Percentiles rank a stretch among this genome's conserved stretches.
These are phyloP conservation scores for Saturnispora serradocipensis DNA, from an alignment of 805 yeast genomes.

Conservation along the genomic window DNA sequence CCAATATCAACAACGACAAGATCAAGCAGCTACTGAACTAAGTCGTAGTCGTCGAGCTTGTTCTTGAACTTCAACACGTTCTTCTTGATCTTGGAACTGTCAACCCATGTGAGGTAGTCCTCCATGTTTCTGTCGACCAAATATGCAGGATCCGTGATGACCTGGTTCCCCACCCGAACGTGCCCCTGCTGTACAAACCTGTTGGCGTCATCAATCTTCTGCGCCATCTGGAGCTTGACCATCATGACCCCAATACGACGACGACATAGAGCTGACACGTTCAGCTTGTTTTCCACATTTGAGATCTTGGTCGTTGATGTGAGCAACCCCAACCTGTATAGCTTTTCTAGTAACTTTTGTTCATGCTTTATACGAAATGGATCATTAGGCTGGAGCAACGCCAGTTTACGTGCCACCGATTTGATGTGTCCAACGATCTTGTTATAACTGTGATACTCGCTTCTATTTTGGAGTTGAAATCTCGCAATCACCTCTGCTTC, in stretches of 20 bases:
- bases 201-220: conserved; percentile 79
- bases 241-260: conserved; percentile 89
- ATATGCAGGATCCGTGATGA: conserved; percentile 92
- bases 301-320: conserved; percentile 85
- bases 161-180: conserved; percentile 92
- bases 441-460: conserved; percentile 92
- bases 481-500: conserved; percentile 95
- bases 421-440: conserved; percentile 87
- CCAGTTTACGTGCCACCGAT: conserved; percentile 75
- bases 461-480: conserved; percentile 89
- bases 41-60: conserved; percentile 49
- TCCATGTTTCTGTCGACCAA: conserved; percentile 90
- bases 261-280: conserved; percentile 88
- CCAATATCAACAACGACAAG: conserved; percentile 53
- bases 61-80: conserved; percentile 84
- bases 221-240: conserved; percentile 92
- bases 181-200: conserved; percentile 95
- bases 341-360: conserved; percentile 75
- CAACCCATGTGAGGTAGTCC: conserved; percentile 98
- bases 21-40: conserved; percentile 36
- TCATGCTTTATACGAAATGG: conserved; percentile 85
- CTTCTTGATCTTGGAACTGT: conserved; percentile 83
- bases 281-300: conserved; percentile 81
- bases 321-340: conserved; percentile 80
- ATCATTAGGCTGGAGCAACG: conserved; percentile 79